phyloP scores from a whole-genome alignment of 1,284 basidiomycete species.

The Anthracocystis panici-leucophaei region DNA sequence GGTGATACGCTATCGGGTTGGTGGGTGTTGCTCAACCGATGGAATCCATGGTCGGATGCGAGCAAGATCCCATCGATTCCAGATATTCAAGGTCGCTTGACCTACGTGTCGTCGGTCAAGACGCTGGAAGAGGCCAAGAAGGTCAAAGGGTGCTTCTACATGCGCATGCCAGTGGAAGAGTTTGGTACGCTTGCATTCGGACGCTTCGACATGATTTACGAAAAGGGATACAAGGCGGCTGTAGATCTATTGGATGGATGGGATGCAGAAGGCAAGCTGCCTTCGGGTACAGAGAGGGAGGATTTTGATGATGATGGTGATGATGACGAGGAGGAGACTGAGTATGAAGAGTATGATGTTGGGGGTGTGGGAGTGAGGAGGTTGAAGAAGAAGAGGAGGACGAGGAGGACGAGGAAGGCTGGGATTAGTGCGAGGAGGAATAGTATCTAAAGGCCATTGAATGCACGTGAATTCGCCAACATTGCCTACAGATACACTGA shows the following conservation, averaged over 20 bases:
- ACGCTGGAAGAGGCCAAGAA: constrained; percentile 94
- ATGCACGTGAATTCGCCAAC: not conserved
- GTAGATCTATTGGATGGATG: constrained; percentile 81
- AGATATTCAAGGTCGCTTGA: constrained; percentile 93
- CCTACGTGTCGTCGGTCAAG: constrained; percentile 95
- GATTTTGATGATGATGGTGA: constrained; percentile 21
- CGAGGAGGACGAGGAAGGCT: constrained; percentile 26
- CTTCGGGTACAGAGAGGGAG: constrained; percentile 75
- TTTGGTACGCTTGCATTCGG: constrained; percentile 68
- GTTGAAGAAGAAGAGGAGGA: constrained; percentile 17
- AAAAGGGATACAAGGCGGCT: constrained; percentile 83
- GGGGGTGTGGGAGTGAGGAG: constrained; percentile 2
- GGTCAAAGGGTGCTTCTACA: constrained; percentile 87
- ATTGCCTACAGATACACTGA: not conserved
- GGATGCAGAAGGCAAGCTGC: constrained; percentile 83
- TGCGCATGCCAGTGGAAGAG: constrained; percentile 85
- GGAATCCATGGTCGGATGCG: constrained; percentile 75
- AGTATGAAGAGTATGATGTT: constrained; percentile 15
- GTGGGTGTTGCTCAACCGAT: constrained; percentile 93
- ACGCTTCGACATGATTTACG: constrained; percentile 76
- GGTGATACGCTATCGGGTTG: constrained; percentile 96
- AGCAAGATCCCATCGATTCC: constrained; percentile 89
- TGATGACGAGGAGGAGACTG: constrained; percentile 9
- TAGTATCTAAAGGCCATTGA: constrained; percentile 33
- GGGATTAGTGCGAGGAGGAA: constrained; percentile 55